A percentile compares a stretch with the other conserved stretches of the same genome.
Conservation (phyloP, 441 rosid species). For the Hypseocharis bilobata region DNA sequence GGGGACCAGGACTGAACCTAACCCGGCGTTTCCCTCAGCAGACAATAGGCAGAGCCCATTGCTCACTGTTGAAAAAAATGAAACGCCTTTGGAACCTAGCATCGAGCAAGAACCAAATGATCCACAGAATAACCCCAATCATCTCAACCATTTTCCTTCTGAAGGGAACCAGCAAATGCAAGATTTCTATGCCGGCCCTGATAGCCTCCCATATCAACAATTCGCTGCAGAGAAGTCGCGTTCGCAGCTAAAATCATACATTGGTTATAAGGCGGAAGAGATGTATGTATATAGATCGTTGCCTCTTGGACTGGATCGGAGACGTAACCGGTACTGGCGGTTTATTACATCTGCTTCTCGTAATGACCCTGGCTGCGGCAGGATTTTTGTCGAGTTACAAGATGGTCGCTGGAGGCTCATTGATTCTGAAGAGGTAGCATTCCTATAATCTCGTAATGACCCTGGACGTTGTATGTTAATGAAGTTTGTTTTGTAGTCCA, state of each 20-base stretch:
- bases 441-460: neutral
- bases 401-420: conserved; percentile 75
- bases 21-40: conserved; percentile 24
- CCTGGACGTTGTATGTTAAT: too few relatives aligned
- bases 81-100: conserved; percentile 40
- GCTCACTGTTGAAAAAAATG: conserved; percentile 34
- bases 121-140: conserved; percentile 41
- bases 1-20: conserved; percentile 44
- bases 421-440: conserved; percentile 60
- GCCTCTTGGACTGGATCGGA: conserved; percentile 83
- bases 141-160: conserved; percentile 29
- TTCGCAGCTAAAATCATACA: conserved; percentile 55
- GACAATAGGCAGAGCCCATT: conserved; percentile 47
- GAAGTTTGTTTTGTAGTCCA: too few relatives aligned
- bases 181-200: conserved; percentile 46
- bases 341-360: conserved; percentile 62
- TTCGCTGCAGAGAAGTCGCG: conserved; percentile 57
- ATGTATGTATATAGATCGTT: conserved; percentile 60
- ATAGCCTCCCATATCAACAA: conserved; percentile 44
- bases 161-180: conserved; percentile 49
- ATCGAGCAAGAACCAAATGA: conserved; percentile 35
- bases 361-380: conserved; percentile 74
- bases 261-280: conserved; percentile 76
- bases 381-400: conserved; percentile 63
- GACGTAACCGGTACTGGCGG: conserved; percentile 76